phyloP scores from a whole-genome alignment of 805 yeast species.

The Ogataea wickerhamii region DNA sequence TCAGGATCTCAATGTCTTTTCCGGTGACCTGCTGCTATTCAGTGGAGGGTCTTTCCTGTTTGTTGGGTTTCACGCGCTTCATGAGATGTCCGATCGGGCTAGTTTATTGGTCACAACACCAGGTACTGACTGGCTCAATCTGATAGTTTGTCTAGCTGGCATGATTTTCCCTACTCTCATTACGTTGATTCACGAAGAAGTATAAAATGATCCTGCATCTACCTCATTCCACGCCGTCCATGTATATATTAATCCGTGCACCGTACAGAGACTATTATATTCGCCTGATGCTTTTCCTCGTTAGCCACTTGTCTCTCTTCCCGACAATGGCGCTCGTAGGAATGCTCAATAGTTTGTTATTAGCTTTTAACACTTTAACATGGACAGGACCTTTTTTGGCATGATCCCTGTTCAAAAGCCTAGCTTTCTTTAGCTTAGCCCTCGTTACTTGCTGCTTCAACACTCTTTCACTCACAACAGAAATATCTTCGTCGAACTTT shows the following conservation, averaged over 20 bases:
- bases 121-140: conserved; percentile 10
- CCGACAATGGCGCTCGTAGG: conserved; percentile 21
- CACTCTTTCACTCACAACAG: conserved; percentile 9
- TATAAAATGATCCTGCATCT: conserved; percentile 1
- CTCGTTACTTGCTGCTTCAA: conserved; percentile 13
- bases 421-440: conserved; percentile 31
- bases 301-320: conserved; percentile 28
- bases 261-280: conserved; percentile 5
- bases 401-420: conserved; percentile 27
- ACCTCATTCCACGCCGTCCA: no score
- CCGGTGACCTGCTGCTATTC: conserved; percentile 54
- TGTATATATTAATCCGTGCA: conserved; percentile 1
- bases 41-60: conserved; percentile 72
- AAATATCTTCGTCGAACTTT: conserved; percentile 32
- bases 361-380: conserved; percentile 32
- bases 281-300: conserved; percentile 24
- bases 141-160: conserved; percentile 23
- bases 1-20: conserved; percentile 30
- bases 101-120: neutral
- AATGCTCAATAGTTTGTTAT: conserved; percentile 16
- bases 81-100: conserved; percentile 33
- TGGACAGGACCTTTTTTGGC: conserved; percentile 40
- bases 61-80: conserved; percentile 64
- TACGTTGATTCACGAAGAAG: conserved; percentile 24
- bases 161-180: conserved; percentile 29